Conservation (phyloP, 345 rosid species). For the Bruguiera sexangula region DNA sequence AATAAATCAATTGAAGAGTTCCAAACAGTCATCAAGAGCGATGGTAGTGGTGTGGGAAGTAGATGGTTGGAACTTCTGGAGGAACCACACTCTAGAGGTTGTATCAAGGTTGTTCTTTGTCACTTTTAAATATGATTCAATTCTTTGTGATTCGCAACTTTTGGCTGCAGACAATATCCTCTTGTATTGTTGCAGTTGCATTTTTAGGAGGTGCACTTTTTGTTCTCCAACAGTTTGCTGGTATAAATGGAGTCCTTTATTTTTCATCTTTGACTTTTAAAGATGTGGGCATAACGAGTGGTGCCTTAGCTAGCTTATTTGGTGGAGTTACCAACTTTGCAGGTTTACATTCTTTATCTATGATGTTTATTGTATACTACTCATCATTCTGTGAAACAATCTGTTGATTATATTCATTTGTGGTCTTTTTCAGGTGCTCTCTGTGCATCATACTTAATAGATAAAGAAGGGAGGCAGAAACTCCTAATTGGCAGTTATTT, state of each 20-base stretch:
- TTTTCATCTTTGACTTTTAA: conserved; percentile 74
- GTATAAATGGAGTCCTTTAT: conserved; percentile 81
- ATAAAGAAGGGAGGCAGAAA: conserved; percentile 60
- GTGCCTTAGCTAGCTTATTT: conserved; percentile 58
- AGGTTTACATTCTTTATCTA: conserved; percentile 36
- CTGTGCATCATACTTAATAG: conserved; percentile 59
- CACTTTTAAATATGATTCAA: conserved; percentile 1
- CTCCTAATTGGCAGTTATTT: conserved; percentile 66
- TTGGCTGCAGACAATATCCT: neutral
- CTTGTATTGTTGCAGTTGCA: conserved; percentile 52
- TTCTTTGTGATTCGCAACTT: neutral
- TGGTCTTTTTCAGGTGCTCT: conserved; percentile 52
- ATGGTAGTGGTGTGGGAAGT: conserved; percentile 49
- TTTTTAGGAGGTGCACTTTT: conserved; percentile 65
- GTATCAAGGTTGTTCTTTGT: conserved; percentile 44
- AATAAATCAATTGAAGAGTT: conserved; percentile 54
- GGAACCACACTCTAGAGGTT: conserved; percentile 80
- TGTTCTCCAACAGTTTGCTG: conserved; percentile 76
- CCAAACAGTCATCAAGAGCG: conserved; percentile 48
- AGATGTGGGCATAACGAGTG: conserved; percentile 60
- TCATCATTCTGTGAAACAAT: conserved; percentile 2
- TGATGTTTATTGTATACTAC: neutral
- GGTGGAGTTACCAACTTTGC: conserved; percentile 68
- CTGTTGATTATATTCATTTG: conserved; percentile 9
- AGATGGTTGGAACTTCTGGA: conserved; percentile 67